phyloP scores from a whole-genome alignment of 176 grass and related monocot species.

The Panicum miliaceum region DNA sequence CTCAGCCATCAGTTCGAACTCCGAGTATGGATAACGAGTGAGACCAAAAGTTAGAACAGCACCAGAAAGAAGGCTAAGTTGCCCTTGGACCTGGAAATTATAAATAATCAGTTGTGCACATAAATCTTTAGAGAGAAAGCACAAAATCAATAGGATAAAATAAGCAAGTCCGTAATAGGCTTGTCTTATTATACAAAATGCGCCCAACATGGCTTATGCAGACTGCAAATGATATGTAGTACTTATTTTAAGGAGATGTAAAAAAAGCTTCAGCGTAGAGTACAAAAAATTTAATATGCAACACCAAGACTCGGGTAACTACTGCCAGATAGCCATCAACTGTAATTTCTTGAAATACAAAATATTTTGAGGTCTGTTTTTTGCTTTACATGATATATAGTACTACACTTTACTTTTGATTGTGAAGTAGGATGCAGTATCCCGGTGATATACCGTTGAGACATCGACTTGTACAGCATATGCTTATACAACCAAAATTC shows the following conservation, averaged over 20 bases:
- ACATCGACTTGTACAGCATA: background rate
- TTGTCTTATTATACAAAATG: constrained; percentile 27
- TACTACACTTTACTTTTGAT: background rate
- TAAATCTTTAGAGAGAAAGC: constrained; percentile 24
- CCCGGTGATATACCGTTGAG: background rate
- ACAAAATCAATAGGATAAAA: constrained; percentile 8
- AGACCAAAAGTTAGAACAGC: constrained; percentile 91
- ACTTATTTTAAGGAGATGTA: constrained; percentile 10
- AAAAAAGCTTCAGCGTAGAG: constrained; percentile 19
- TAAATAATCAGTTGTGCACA: constrained; percentile 35
- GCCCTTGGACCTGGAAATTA: constrained; percentile 90
- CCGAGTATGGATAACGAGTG: constrained; percentile 87
- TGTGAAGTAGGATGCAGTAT: constrained; percentile 9
- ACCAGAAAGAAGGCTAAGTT: constrained; percentile 86
- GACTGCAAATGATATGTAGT: background rate
- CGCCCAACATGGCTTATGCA: constrained; percentile 1
- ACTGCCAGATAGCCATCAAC: constrained; percentile 11
- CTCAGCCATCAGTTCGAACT: constrained; percentile 99
- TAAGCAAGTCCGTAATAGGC: background rate
- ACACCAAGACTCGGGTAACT: background rate
- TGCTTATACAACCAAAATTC: constrained; percentile 15
- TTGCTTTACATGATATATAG: constrained; percentile 31
- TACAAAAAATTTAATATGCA: background rate
- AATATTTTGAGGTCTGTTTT: background rate
- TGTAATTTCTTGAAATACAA: constrained; percentile 25